Evolutionary conservation across 306 rosid species (phyloP).

Genomic region (Carpinus viminea): DNA sequence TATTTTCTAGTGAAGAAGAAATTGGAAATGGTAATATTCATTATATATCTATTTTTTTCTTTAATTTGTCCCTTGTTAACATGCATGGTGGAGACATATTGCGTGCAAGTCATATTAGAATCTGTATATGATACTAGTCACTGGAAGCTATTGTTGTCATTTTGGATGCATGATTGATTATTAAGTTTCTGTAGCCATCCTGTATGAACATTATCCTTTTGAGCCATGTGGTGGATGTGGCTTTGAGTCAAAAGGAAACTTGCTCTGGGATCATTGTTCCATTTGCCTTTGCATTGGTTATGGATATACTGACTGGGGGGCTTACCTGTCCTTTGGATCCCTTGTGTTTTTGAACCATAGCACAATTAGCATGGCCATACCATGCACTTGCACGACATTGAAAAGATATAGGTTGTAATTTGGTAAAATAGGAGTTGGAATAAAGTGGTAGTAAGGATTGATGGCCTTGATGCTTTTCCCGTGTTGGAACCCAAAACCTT

Average conservation of each 20-base stretch:
- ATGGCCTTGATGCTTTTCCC: neutral
- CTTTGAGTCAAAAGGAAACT: neutral
- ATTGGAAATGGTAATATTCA: too few relatives aligned
- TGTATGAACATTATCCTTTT: neutral
- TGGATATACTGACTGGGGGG: neutral
- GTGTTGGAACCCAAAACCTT: neutral
- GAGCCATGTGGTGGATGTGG: neutral
- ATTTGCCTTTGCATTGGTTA: neutral
- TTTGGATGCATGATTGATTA: too few relatives aligned
- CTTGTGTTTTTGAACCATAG: neutral
- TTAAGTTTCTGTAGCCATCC: neutral
- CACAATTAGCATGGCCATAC: neutral
- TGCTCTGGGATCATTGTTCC: neutral
- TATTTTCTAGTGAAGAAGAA: too few relatives aligned
- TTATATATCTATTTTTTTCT: too few relatives aligned
- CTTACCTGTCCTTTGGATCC: neutral
- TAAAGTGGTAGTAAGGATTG: neutral
- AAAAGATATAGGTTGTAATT: neutral
- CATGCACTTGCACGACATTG: neutral
- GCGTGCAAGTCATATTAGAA: too few relatives aligned
- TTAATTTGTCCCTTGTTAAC: too few relatives aligned
- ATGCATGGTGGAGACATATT: too few relatives aligned
- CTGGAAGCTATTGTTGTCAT: too few relatives aligned
- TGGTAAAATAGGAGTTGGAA: neutral
- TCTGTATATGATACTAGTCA: too few relatives aligned